Base-by-base conservation (phyloP, 768 basidiomycete genomes). In the Postia placenta region DNA sequence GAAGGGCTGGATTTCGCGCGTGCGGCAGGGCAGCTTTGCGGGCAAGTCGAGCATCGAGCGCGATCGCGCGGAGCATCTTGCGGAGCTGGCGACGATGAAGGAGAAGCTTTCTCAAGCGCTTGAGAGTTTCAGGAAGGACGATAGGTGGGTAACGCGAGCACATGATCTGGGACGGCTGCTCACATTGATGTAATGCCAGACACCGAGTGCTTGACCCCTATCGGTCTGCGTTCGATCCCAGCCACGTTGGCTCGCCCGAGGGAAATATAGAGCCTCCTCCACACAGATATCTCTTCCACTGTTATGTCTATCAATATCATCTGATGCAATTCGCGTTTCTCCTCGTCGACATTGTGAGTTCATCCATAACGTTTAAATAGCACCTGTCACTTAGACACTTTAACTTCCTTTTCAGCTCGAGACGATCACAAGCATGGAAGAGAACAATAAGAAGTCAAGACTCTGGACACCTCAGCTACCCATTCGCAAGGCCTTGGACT, bases 251-350 rank as follows among this genome's bases (percentile, higher is more conserved):
- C 14, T 52, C 47, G 24, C 48, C 56, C 1, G 56, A 53, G 2
- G 64, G 64, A n/a, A 60, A 64, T 12, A 52, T 65, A n/a, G 73
- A 76, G 5, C 65, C 72, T 11, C 80, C 78, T 0, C 76, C 81
- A 0, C 86, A 88, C 63, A 77, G 81, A 35, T 79, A 81, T 59
- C 67, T 90, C 6, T 90, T 90, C 56, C 69, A 86, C 48, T 85
- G 81, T 43, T 89, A 83, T 56, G 76, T 85, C 24, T 88, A 85
- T 60, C 84, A 90, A 52, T 75, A 69, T 47, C 76, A 77, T 50
- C 55, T 73, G 43, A 69, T 73, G 60, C 64, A 60, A 11, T 73
- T 76, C 52, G 59, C 66, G 2, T 48, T 52, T 7, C 52, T 59
- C 11, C 48, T 73, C 4, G 53, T 60, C n/a, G 64, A 64, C 5